Evolutionary conservation across 1,284 basidiomycete species (phyloP).

Genomic region (Salmacisia buchloeana): DNA sequence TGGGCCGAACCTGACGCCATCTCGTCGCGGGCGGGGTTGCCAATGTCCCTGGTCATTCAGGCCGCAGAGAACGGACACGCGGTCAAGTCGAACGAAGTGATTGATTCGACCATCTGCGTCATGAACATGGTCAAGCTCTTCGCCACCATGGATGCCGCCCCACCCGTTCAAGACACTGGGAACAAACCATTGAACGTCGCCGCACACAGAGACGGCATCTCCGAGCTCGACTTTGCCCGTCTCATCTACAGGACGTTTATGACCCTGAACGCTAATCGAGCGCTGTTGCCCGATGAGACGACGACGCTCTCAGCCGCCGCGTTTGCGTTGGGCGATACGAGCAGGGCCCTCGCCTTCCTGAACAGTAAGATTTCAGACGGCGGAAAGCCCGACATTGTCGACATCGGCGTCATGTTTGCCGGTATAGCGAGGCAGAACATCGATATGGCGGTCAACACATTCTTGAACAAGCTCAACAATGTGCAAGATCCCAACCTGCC

Average conservation of each 20-base stretch:
- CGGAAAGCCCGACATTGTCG: neutral
- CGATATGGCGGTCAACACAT: neutral
- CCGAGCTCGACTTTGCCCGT: neutral
- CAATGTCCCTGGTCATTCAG: neutral
- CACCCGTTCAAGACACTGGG: too few relatives aligned
- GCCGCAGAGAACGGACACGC: neutral
- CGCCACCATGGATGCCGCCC: neutral
- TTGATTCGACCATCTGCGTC: neutral
- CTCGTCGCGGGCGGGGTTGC: neutral
- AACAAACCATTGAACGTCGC: neutral
- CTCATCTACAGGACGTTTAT: neutral
- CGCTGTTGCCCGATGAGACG: neutral
- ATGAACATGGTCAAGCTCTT: slow-evolving; percentile 7
- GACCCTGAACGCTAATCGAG: neutral
- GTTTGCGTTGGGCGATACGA: neutral
- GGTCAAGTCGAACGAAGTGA: neutral
- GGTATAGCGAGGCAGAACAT: neutral
- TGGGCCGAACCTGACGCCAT: neutral
- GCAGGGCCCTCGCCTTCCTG: neutral
- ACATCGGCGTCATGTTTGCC: slow-evolving; percentile 3
- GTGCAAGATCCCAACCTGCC: neutral
- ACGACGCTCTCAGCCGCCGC: neutral
- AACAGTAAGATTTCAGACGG: neutral
- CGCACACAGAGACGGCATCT: too few relatives aligned
- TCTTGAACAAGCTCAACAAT: neutral